Conservation (phyloP, 306 rosid genomes). For the Arachis hypogaea region DNA sequence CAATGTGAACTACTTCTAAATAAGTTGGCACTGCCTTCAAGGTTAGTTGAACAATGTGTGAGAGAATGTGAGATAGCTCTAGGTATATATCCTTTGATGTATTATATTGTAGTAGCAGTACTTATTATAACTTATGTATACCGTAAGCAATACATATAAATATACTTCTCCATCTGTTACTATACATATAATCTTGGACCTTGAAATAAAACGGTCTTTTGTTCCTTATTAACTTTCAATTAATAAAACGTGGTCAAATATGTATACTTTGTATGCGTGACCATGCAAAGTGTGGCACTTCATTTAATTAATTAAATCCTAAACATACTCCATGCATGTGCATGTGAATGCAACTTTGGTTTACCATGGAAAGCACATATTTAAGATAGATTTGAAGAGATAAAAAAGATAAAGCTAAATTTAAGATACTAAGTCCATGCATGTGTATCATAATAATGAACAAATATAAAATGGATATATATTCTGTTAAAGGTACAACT, state of each 20-base stretch:
- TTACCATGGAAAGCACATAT: too few relatives aligned
- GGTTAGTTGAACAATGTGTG: neutral
- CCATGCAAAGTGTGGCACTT: too few relatives aligned
- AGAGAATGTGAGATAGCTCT: too few relatives aligned
- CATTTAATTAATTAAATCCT: too few relatives aligned
- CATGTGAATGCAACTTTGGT: too few relatives aligned
- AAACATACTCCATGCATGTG: too few relatives aligned
- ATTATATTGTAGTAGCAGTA: neutral
- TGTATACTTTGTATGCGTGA: too few relatives aligned
- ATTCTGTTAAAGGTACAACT: neutral
- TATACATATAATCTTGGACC: neutral
- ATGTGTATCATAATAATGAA: neutral
- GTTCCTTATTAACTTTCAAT: neutral
- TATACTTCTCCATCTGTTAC: neutral
- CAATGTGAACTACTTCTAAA: conserved; percentile 7
- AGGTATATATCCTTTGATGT: conserved; percentile 1
- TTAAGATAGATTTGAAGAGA: too few relatives aligned
- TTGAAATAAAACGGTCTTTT: neutral
- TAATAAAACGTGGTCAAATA: neutral
- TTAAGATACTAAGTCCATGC: neutral
- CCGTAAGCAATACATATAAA: neutral
- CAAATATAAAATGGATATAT: neutral
- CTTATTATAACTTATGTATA: neutral
- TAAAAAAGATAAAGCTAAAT: too few relatives aligned
- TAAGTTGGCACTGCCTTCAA: conserved; percentile 34